Base-by-base conservation (phyloP, 1,139 yeast genomes). In the Diutina ranongensis region DNA sequence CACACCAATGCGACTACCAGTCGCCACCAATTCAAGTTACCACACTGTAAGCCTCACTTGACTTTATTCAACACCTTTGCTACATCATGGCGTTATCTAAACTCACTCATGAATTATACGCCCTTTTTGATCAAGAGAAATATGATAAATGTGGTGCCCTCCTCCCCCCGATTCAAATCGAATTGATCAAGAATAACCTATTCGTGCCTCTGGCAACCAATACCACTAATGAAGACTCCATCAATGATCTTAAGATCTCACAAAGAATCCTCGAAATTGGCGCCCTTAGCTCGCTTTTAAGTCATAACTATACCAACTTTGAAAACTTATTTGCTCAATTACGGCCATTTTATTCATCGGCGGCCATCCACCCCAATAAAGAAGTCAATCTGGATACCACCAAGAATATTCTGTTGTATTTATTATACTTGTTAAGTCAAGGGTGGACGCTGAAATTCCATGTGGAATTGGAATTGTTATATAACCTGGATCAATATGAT, bases 371-470 rank as follows among this genome's bases (percentile, higher is more conserved):
- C 47, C 45, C 47, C 10, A 76, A 82, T 28, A 72, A 72, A 44
- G 83, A 85, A 58, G 51, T 57, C 35, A 62, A 69, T 52, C 61
- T 71, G 22, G 71, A 67, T 46, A 78, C 83, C 57, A 83, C 82
- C 57, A 88, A 89, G 61, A 67, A 92, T 57, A 71, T 82, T 49
- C 83, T 95, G 46, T 72, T 92, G 48, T 83, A 86, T 57, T 69
- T 92, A 54, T 67, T 92, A 51, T 74, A 83, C 51, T 67, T 89
- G 51, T 73, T 92, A 52, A 78, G 95, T 15, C 83, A 83, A 58
- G 94, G 94, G 45, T 84, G 82, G 55, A 79, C 88, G 46, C 86
- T 94, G 28, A 79, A 79, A 60, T 92, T 92, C 66, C 97, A 92
- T 63, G 80, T 88, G 33, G 96, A 87, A 61, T 68, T 92, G 52